Evolutionary conservation across 2,329 filamentous ascomycete species (phyloP).

Genomic region (Paecilomyces formosus): DNA sequence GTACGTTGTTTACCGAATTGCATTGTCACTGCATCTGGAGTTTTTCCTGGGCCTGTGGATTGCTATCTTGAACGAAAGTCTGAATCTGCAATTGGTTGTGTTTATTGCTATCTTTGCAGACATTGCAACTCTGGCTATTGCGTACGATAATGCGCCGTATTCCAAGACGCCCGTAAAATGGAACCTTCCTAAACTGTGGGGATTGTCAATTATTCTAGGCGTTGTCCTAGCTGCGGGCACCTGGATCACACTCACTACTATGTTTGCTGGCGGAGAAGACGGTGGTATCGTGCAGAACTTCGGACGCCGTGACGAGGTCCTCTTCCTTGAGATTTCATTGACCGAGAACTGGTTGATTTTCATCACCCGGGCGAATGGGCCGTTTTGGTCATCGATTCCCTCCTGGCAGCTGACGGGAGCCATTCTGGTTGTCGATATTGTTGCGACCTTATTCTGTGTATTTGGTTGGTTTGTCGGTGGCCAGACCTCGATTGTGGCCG

Average conservation of each 20-base stretch:
- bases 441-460: constrained; percentile 78
- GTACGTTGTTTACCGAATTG: constrained; percentile 93
- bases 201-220: constrained; percentile 79
- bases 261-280: constrained; percentile 59
- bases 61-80: constrained; percentile 71
- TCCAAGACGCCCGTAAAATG: constrained; percentile 84
- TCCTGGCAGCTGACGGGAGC: constrained; percentile 77
- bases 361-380: constrained; percentile 87
- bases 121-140: constrained; percentile 84
- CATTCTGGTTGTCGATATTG: constrained; percentile 71
- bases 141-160: constrained; percentile 87
- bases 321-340: constrained; percentile 85
- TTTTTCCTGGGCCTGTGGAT: constrained; percentile 92
- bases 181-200: constrained; percentile 92
- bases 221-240: constrained; percentile 73
- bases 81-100: constrained; percentile 82
- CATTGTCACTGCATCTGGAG: constrained; percentile 81
- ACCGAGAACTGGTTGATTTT: constrained; percentile 97
- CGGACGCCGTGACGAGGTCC: constrained; percentile 69
- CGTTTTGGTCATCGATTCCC: constrained; percentile 83
- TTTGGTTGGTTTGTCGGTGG: constrained; percentile 73
- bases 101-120: constrained; percentile 95
- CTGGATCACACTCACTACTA: constrained; percentile 84
- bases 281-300: constrained; percentile 88
- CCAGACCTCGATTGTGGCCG: constrained; percentile 69